These are phyloP conservation scores for Backusella psychrophila DNA, from an alignment of 192 early-diverging fungal genomes.

Conservation along the genomic window DNA sequence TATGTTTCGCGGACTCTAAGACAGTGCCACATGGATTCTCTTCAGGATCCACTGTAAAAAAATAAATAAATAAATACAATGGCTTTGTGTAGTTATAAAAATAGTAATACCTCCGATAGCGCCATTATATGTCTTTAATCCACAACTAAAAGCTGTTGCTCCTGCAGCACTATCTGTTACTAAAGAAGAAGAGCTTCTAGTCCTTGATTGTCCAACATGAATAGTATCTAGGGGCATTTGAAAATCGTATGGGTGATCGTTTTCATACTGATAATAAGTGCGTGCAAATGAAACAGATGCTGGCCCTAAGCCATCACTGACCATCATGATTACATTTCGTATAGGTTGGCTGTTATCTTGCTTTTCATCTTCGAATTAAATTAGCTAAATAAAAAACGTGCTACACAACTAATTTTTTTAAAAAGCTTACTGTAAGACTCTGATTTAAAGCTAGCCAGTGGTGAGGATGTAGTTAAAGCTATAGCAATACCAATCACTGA, in stretches of 20 bases:
- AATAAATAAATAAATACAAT: neutral
- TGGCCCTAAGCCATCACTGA: constrained; percentile 94
- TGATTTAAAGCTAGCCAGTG: neutral
- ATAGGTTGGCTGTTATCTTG: neutral
- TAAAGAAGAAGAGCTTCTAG: constrained; percentile 74
- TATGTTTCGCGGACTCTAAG: constrained; percentile 88
- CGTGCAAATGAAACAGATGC: constrained; percentile 90
- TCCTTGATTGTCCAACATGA: constrained; percentile 86
- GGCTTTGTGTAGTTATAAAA: neutral
- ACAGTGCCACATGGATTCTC: constrained; percentile 87
- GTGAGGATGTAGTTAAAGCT: neutral
- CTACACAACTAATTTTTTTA: neutral
- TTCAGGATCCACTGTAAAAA: constrained; percentile 54
- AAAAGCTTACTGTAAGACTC: neutral
- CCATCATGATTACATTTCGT: constrained; percentile 80
- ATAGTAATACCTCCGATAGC: constrained; percentile 73
- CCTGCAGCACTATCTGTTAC: constrained; percentile 98
- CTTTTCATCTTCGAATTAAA: constrained; percentile 3
- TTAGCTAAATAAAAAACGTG: neutral
- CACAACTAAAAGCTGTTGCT: constrained; percentile 94
- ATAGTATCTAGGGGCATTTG: constrained; percentile 66
- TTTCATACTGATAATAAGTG: constrained; percentile 73
- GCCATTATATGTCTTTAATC: constrained; percentile 88
- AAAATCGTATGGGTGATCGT: constrained; percentile 52
- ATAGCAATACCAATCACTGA: neutral